Conservation (phyloP, 2,329 filamentous ascomycete species). For the Elsinoe batatas region DNA sequence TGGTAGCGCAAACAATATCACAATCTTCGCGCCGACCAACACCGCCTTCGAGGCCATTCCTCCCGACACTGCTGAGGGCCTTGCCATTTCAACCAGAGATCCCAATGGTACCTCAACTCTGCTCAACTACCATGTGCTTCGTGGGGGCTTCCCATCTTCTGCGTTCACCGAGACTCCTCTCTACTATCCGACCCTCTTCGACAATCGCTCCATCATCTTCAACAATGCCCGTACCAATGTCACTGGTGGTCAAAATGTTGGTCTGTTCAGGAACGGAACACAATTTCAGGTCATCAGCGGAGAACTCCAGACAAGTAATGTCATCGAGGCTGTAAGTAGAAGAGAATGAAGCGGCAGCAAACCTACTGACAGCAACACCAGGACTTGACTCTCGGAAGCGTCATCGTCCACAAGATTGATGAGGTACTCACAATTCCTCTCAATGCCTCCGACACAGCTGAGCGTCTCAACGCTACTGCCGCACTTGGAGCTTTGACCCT, state of each 20-base stretch:
- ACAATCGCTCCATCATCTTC: constrained; percentile 24
- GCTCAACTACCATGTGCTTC: constrained; percentile 26
- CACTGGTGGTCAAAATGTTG: constrained; percentile 31
- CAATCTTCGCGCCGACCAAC: constrained; percentile 31
- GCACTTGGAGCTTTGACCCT: constrained; percentile 10
- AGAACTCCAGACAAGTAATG: constrained; percentile 25
- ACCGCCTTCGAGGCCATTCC: constrained; percentile 28
- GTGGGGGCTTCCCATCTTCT: constrained; percentile 24
- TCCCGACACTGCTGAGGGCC: constrained; percentile 26
- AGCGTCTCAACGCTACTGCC: constrained; percentile 15
- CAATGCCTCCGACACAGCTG: constrained; percentile 13
- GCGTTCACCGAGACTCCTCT: constrained; percentile 24
- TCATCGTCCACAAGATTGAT: constrained; percentile 18
- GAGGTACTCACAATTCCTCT: constrained; percentile 14
- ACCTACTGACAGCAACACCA: not conserved
- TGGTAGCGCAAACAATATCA: constrained; percentile 18
- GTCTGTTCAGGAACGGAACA: constrained; percentile 25
- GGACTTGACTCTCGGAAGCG: constrained; percentile 16
- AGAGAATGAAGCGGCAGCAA: not conserved
- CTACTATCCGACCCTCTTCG: constrained; percentile 18
- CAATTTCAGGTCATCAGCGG: constrained; percentile 29
- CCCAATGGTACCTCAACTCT: constrained; percentile 7
- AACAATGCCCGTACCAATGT: constrained; percentile 31
- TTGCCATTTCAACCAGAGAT: constrained; percentile 19
- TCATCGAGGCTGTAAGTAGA: constrained; percentile 24